Percentiles rank a stretch among this genome's conserved stretches.
phyloP scores from a whole-genome alignment of 2,329 filamentous ascomycete genomes.

The Dothiorella sarmentorum region DNA sequence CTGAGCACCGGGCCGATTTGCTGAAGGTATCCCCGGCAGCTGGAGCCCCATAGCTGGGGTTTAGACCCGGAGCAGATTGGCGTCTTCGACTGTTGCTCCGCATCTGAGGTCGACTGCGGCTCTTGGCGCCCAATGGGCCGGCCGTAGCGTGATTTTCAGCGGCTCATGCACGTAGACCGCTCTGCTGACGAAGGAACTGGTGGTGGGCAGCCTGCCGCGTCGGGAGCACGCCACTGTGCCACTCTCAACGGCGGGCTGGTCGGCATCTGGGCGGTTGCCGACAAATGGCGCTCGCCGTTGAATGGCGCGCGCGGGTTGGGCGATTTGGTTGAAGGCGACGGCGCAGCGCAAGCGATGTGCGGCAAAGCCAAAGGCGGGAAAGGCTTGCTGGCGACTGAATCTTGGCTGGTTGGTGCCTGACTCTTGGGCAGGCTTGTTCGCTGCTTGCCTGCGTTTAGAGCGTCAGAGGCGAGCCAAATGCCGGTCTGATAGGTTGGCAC shows the following conservation, averaged over 20 bases:
- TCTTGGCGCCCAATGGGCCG: conserved; percentile 3
- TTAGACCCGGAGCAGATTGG: conserved; percentile 12
- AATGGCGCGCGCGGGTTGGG: neutral
- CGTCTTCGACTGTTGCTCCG: conserved; percentile 7
- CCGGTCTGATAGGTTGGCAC: neutral
- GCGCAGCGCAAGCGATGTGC: neutral
- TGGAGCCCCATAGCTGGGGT: neutral
- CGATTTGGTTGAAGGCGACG: neutral
- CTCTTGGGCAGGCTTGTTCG: conserved; percentile 6
- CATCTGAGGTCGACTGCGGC: neutral
- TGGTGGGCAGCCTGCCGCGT: neutral
- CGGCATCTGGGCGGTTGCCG: conserved; percentile 1
- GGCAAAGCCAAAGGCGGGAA: conserved; percentile 1
- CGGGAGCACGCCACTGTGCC: neutral
- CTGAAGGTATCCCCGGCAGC: neutral
- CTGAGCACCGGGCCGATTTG: conserved; percentile 6
- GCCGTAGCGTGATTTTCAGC: conserved; percentile 11
- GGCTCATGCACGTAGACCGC: conserved; percentile 1
- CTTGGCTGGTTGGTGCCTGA: no score
- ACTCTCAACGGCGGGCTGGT: neutral
- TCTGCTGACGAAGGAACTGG: neutral
- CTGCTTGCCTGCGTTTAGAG: neutral
- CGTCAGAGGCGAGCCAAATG: neutral
- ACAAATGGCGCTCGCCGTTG: neutral
- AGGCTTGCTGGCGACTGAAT: no score